These are phyloP conservation scores for Candida alai DNA, from an alignment of 805 yeast species.

Conservation along the genomic window DNA sequence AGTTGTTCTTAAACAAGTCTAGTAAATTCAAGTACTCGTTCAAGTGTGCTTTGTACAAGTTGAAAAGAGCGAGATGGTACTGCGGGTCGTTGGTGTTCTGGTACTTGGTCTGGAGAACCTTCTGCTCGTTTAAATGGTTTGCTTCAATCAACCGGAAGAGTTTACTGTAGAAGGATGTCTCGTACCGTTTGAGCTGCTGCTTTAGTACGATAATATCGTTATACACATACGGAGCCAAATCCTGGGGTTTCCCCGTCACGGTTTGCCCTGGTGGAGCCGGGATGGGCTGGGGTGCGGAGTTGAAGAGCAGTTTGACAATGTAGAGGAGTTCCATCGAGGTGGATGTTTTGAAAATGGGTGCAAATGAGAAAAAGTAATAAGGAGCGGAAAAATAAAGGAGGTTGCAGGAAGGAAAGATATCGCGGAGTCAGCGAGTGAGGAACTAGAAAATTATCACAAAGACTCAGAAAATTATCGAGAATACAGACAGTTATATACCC, in stretches of 20 bases:
- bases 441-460: too few relatives aligned
- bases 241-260: conserved; percentile 16
- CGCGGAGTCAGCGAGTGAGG: too few relatives aligned
- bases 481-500: too few relatives aligned
- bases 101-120: conserved; percentile 5
- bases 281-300: conserved; percentile 3
- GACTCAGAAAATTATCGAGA: too few relatives aligned
- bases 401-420: too few relatives aligned
- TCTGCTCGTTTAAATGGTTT: conserved; percentile 17
- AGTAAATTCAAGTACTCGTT: conserved; percentile 19
- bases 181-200: conserved; percentile 20
- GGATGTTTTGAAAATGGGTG: neutral
- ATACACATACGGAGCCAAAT: conserved; percentile 18
- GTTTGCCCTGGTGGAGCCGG: conserved; percentile 8
- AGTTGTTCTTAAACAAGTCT: conserved; percentile 19
- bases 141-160: conserved; percentile 18
- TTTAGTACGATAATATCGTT: conserved; percentile 19
- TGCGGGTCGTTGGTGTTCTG: conserved; percentile 9
- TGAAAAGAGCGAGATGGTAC: conserved; percentile 16
- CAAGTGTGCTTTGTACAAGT: conserved; percentile 17
- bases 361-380: neutral
- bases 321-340: conserved; percentile 2
- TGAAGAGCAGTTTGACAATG: conserved; percentile 4
- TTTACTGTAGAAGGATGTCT: conserved; percentile 21
- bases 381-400: too few relatives aligned